Evolutionary conservation across 2,329 filamentous ascomycete species (phyloP).

Genomic region (Colletotrichum sublineola): DNA sequence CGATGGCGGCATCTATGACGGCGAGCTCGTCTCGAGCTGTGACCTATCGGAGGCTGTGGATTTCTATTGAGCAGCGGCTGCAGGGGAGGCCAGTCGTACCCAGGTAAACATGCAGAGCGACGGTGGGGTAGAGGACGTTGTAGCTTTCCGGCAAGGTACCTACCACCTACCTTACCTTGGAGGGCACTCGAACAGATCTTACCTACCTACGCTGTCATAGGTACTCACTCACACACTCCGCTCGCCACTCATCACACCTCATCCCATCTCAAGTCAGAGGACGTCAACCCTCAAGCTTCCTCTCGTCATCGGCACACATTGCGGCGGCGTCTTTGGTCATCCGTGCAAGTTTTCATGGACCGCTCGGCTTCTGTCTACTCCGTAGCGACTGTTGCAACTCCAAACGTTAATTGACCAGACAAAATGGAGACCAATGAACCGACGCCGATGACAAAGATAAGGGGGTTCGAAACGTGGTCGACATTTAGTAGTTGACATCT

Average conservation of each 20-base stretch:
- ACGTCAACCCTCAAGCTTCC: constrained; percentile 12
- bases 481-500: not conserved
- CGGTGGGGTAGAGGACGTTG: constrained; percentile 8
- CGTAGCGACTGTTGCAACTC: constrained; percentile 21
- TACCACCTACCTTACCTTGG: not conserved
- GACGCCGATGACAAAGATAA: not conserved
- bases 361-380: constrained; percentile 22
- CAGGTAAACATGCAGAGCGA: not conserved
- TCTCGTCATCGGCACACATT: constrained; percentile 12
- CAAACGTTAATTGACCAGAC: constrained; percentile 3
- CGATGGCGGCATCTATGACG: constrained; percentile 41
- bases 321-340: constrained; percentile 5
- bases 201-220: not conserved
- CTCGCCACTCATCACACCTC: not conserved
- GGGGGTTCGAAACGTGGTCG: not conserved
- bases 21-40: constrained; percentile 37
- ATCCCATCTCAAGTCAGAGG: not conserved
- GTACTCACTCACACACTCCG: not conserved
- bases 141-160: not conserved
- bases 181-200: not conserved
- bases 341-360: constrained; percentile 14
- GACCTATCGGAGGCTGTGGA: constrained; percentile 35
- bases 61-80: constrained; percentile 30
- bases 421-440: not conserved
- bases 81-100: constrained; percentile 1